Percentiles rank a stretch among this genome's conserved stretches.
phyloP scores from a whole-genome alignment of 2,329 filamentous ascomycete genomes.

The Diatrype stigma region DNA sequence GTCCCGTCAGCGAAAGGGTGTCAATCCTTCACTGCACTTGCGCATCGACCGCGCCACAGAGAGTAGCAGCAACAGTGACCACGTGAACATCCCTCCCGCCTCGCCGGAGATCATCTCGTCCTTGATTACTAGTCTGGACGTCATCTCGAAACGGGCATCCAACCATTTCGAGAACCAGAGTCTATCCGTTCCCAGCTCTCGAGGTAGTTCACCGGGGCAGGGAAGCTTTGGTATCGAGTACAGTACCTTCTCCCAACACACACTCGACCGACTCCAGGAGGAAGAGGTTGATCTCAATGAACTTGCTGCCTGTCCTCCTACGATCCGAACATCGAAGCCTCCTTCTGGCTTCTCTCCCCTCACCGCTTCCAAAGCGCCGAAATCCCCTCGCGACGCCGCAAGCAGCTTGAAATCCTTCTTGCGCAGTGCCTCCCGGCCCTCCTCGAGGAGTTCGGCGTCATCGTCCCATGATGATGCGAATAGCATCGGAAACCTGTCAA shows the following conservation, averaged over 20 bases:
- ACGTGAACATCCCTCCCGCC: constrained; percentile 36
- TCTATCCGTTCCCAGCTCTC: constrained; percentile 35
- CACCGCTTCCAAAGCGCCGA: constrained; percentile 56
- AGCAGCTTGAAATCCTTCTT: constrained; percentile 58
- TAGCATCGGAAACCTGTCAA: constrained; percentile 61
- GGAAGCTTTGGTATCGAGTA: constrained; percentile 71
- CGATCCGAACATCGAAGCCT: constrained; percentile 77
- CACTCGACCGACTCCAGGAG: constrained; percentile 45
- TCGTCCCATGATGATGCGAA: constrained; percentile 58
- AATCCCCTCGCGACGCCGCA: constrained; percentile 43
- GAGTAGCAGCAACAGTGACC: no score
- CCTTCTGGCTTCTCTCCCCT: constrained; percentile 71
- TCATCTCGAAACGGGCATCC: constrained; percentile 63
- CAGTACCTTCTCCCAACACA: constrained; percentile 56
- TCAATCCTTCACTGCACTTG: constrained; percentile 27
- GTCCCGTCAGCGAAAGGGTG: constrained; percentile 26
- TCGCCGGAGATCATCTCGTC: constrained; percentile 68
- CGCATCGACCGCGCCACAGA: constrained; percentile 19
- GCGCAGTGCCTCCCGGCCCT: constrained; percentile 53
- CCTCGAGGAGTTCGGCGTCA: constrained; percentile 52
- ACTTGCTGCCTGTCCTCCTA: constrained; percentile 60
- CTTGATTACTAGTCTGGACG: constrained; percentile 65
- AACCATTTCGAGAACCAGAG: constrained; percentile 62
- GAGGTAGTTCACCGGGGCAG: constrained; percentile 33
- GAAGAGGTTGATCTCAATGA: constrained; percentile 52